Conservation (phyloP, 176 grass and related monocot genomes). For the Poa pratensis region DNA sequence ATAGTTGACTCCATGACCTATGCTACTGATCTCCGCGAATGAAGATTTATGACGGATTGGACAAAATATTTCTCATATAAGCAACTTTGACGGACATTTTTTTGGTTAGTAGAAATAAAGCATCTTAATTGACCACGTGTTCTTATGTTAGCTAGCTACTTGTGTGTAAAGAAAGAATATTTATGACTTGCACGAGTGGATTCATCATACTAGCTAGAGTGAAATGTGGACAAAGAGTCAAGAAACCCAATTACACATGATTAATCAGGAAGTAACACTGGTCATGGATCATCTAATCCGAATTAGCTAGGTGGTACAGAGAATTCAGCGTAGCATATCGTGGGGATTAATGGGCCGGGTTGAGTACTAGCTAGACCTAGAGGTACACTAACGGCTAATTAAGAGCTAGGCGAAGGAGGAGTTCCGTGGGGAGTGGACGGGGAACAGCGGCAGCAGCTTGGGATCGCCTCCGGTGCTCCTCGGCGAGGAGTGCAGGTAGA, state of each 20-base stretch:
- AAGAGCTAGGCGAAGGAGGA: constrained; percentile 27
- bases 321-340: constrained; percentile 13
- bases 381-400: neutral
- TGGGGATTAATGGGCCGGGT: constrained; percentile 28
- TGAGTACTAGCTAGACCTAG: neutral
- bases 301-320: neutral
- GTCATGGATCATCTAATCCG: constrained; percentile 31
- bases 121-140: neutral
- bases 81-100: neutral
- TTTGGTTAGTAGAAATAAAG: no score
- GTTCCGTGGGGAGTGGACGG: constrained; percentile 49
- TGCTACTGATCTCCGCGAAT: neutral
- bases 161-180: neutral
- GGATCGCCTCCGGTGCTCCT: constrained; percentile 40
- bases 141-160: neutral
- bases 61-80: neutral
- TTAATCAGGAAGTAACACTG: constrained; percentile 13
- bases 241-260: constrained; percentile 23
- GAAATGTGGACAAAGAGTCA: constrained; percentile 1
- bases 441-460: constrained; percentile 76
- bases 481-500: constrained; percentile 80
- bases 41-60: neutral
- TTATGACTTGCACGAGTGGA: neutral
- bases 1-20: neutral
- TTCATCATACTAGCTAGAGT: neutral